A percentile compares a stretch with the other conserved stretches of the same genome.
Evolutionary conservation across 805 yeast genomes (phyloP).

Genomic region (Wickerhamiella shivajii): DNA sequence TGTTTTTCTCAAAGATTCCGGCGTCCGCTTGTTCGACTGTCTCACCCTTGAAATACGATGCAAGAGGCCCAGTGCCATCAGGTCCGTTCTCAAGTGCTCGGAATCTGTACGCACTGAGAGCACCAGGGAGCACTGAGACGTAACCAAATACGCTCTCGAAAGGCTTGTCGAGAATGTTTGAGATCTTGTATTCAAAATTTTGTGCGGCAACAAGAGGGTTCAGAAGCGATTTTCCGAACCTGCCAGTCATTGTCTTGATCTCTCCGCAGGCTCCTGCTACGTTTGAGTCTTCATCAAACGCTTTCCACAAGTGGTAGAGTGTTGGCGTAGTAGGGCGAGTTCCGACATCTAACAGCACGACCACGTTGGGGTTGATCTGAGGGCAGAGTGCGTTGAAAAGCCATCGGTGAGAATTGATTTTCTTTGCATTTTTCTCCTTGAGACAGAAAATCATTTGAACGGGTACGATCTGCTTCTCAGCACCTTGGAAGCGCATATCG

Average conservation of each 20-base stretch:
- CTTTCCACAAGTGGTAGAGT: slow-evolving; percentile 90
- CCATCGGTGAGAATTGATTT: slow-evolving; percentile 97
- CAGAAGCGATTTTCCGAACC: slow-evolving; percentile 60
- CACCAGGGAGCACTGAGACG: slow-evolving; percentile 89
- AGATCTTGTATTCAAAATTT: slow-evolving; percentile 91
- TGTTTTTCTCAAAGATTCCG: slow-evolving; percentile 87
- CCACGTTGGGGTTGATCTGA: slow-evolving; percentile 76
- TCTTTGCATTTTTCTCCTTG: slow-evolving; percentile 83
- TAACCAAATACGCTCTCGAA: slow-evolving; percentile 86
- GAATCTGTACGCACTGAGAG: slow-evolving; percentile 84
- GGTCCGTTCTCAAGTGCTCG: slow-evolving; percentile 71
- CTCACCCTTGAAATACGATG: slow-evolving; percentile 85
- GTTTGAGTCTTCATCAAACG: slow-evolving; percentile 88
- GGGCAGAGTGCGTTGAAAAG: slow-evolving; percentile 91
- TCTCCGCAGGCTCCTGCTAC: slow-evolving; percentile 99
- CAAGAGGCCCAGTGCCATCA: slow-evolving; percentile 85
- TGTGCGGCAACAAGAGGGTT: slow-evolving; percentile 94
- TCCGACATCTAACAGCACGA: slow-evolving; percentile 89
- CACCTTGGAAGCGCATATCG: slow-evolving; percentile 77
- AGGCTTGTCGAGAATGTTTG: slow-evolving; percentile 92
- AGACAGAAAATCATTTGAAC: slow-evolving; percentile 87
- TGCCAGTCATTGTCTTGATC: slow-evolving; percentile 89
- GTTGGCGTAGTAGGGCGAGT: slow-evolving; percentile 85
- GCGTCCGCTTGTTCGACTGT: slow-evolving; percentile 46
- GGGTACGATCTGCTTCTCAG: slow-evolving; percentile 71